Evolutionary conservation across 2,329 filamentous ascomycete genomes (phyloP).

Genomic region (Leptodontidium sp.): DNA sequence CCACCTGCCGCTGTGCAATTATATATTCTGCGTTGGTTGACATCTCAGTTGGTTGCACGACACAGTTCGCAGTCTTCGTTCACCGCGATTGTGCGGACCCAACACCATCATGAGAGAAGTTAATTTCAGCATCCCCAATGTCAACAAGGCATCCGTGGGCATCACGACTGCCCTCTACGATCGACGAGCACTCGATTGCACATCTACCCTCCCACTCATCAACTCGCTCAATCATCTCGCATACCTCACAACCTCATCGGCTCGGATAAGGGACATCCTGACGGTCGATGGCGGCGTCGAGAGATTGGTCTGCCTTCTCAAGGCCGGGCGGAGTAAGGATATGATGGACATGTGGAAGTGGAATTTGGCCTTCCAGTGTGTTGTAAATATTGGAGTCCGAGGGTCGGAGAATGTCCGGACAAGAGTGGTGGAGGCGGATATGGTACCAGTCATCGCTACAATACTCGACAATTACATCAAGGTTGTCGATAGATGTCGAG

Average conservation of each 20-base stretch:
- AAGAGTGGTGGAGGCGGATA: constrained; percentile 95
- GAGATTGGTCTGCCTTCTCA: constrained; percentile 94
- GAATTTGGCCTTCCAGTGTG: constrained; percentile 98
- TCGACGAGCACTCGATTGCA: constrained; percentile 96
- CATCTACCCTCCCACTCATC: constrained; percentile 95
- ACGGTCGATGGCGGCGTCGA: constrained; percentile 99
- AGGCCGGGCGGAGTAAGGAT: constrained; percentile 95
- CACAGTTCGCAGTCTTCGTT: constrained; percentile 23
- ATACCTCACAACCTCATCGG: constrained; percentile 97
- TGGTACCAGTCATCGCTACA: constrained; percentile 98
- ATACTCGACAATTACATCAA: constrained; percentile 99
- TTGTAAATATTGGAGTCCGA: constrained; percentile 97
- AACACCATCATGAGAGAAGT: constrained; percentile 90
- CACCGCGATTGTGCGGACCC: constrained; percentile 39
- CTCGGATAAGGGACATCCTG: constrained; percentile 95
- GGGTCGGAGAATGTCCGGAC: constrained; percentile 95
- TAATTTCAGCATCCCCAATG: constrained; percentile 99
- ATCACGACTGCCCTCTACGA: constrained; percentile 99
- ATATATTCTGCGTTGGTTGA: constrained; percentile 29
- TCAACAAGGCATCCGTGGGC: constrained; percentile 98
- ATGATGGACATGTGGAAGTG: constrained; percentile 99
- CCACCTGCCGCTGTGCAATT: constrained; percentile 25
- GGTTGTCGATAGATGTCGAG: constrained; percentile 89
- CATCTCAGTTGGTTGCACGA: constrained; percentile 34
- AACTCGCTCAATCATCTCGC: constrained; percentile 99